Evolutionary conservation across 225 moss, liverwort and hornwort genomes (phyloP).

Genomic region (Physcomitrium patens): DNA sequence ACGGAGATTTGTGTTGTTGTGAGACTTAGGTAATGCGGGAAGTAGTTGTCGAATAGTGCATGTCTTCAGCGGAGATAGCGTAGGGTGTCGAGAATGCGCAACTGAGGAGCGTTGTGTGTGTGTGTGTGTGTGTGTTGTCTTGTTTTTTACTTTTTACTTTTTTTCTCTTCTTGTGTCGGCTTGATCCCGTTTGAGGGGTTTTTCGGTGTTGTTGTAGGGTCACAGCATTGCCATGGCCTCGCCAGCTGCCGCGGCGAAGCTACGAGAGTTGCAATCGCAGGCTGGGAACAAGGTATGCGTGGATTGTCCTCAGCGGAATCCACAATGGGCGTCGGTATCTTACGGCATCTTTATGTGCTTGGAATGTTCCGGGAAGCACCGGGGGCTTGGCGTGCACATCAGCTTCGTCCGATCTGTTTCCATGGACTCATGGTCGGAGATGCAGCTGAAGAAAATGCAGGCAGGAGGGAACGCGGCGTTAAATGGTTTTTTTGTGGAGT

Average conservation of each 20-base stretch:
- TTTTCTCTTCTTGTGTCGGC: not conserved
- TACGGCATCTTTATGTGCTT: conserved; percentile 99
- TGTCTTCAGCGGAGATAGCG: conserved; percentile 3
- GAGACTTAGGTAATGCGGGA: conserved; percentile 17
- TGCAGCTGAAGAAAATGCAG: conserved; percentile 96
- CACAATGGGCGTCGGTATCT: conserved; percentile 97
- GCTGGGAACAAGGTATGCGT: conserved; percentile 82
- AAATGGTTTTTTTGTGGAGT: conserved; percentile 75
- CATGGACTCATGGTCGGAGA: conserved; percentile 99
- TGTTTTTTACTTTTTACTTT: not conserved
- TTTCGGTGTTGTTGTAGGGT: not conserved
- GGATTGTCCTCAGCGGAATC: conserved; percentile 95
- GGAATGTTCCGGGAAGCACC: conserved; percentile 98
- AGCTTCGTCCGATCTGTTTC: conserved; percentile 97
- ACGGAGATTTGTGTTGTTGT: not conserved
- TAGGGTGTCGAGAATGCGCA: conserved; percentile 21
- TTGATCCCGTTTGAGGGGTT: not conserved
- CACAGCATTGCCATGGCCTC: conserved; percentile 67
- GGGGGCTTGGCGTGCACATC: conserved; percentile 95
- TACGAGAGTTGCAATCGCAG: conserved; percentile 84
- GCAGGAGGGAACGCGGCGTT: conserved; percentile 83
- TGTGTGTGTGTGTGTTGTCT: too few relatives aligned
- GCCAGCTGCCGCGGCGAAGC: conserved; percentile 71
- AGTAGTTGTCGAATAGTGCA: not conserved
- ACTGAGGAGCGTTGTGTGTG: conserved; percentile 16